Conservation (phyloP, 2,329 filamentous ascomycete species). For the Colletotrichum plurivorum region DNA sequence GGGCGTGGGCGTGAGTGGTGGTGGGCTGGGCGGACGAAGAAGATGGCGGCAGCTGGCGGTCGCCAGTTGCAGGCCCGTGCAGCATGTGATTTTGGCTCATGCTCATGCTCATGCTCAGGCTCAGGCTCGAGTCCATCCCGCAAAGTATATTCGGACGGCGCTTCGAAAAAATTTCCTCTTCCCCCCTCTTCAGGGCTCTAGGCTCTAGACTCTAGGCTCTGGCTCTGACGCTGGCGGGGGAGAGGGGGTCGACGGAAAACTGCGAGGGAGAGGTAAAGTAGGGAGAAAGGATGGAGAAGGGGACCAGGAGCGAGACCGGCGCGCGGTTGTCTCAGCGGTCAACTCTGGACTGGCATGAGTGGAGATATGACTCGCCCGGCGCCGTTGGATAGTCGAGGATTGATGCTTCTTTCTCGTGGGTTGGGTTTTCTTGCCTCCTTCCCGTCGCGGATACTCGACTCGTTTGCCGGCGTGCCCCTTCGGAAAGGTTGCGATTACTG, state of each 20-base stretch:
- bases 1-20: slow-evolving; percentile 7
- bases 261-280: background rate
- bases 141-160: slow-evolving; percentile 40
- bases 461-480: background rate
- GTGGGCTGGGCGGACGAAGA: slow-evolving; percentile 31
- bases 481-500: slow-evolving; percentile 10
- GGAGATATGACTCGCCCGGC: slow-evolving; percentile 32
- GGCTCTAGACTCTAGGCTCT: background rate
- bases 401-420: too few relatives aligned
- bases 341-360: slow-evolving; percentile 39
- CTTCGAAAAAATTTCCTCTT: slow-evolving; percentile 5
- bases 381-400: slow-evolving; percentile 21
- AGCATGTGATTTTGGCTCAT: slow-evolving; percentile 65
- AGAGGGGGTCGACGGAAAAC: slow-evolving; percentile 25
- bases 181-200: background rate
- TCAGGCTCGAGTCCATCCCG: slow-evolving; percentile 39
- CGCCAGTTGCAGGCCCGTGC: slow-evolving; percentile 47
- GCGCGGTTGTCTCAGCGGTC: slow-evolving; percentile 39
- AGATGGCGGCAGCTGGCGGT: slow-evolving; percentile 41
- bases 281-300: slow-evolving; percentile 12
- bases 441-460: background rate
- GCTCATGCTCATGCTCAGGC: slow-evolving; percentile 41
- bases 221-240: slow-evolving; percentile 13
- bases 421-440: background rate
- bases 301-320: slow-evolving; percentile 38